Evolutionary conservation across 768 basidiomycete genomes (phyloP), one percentile per base, ranked within the genome.

Genomic region (Candolleomyces eurysporus): DNA sequence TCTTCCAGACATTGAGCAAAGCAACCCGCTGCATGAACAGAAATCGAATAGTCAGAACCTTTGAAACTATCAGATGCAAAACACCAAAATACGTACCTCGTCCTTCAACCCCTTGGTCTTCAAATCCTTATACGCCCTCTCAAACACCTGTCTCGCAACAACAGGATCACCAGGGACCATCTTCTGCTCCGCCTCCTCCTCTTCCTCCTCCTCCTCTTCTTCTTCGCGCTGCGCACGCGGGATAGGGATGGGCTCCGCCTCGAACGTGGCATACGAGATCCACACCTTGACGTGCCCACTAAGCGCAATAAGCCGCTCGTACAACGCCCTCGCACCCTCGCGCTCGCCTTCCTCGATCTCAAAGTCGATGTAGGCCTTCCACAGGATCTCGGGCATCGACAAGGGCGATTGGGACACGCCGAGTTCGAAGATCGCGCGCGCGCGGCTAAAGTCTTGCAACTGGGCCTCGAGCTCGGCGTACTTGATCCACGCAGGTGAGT

Each of bases 201-300:
- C 84, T 6, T 88, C 89, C 9, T 90, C 89, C 4, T 85, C 86
- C 19, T 88, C 87, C 13, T 90, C 90, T 7, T 89, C 89, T 13
- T 88, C 90, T 57, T 89, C 90, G 45, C 90, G 80, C 66, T 82
- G 76, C 4, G 82, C 85, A 21, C 89, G 78, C 10, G 84, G 83
- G 5, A 88, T 66, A 5, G 87, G 87, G 48, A 91, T 89, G 6
- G 85, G 78, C 67, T 90, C 89, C 5, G 87, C 90, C 74, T 98
- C 96, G 67, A 98, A 97, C 66, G 90, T 82, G 0, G 96, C 96
- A 73, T 90, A 98, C 57, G 94, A 88, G 59, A 97, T 92, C 94
- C 95, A 98, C 19, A 96, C 94, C 76, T 98, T 98, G 76, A 94
- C 91, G 71, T 98, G 96, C 4, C 92, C 92, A 64, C 94, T 96